Conservation (phyloP, 1,139 yeast species). For the Suhomyces maxii region DNA sequence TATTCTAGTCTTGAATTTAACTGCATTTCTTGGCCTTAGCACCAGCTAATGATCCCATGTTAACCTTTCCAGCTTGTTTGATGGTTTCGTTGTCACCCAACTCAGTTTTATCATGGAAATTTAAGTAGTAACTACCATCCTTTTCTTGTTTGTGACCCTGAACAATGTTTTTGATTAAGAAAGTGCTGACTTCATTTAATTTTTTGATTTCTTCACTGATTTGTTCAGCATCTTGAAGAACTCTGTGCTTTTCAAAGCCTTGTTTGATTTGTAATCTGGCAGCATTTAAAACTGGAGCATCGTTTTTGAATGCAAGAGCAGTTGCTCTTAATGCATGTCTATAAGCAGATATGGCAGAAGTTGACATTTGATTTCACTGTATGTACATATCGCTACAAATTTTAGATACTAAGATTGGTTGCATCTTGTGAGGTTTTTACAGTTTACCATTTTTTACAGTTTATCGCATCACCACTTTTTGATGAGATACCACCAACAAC, state of each 20-base stretch:
- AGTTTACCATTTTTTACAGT: neutral
- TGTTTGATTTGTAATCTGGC: slow-evolving; percentile 66
- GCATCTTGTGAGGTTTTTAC: neutral
- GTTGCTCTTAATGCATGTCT: slow-evolving; percentile 74
- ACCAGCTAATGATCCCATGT: slow-evolving; percentile 47
- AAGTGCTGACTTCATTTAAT: slow-evolving; percentile 66
- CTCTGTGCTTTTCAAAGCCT: slow-evolving; percentile 48
- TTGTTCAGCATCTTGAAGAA: slow-evolving; percentile 32
- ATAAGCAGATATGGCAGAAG: slow-evolving; percentile 51
- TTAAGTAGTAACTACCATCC: slow-evolving; percentile 48
- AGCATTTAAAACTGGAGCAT: slow-evolving; percentile 52
- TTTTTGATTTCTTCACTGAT: slow-evolving; percentile 56
- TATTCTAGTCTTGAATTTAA: slow-evolving; percentile 4
- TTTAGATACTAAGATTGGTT: no score
- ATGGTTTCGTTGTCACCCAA: slow-evolving; percentile 80
- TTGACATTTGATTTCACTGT: slow-evolving; percentile 4
- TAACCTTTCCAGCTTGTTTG: slow-evolving; percentile 31
- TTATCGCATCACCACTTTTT: neutral
- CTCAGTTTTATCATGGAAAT: slow-evolving; percentile 80
- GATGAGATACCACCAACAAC: no score
- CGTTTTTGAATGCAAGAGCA: slow-evolving; percentile 61
- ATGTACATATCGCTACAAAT: no score
- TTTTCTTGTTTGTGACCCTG: slow-evolving; percentile 64
- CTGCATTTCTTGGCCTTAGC: slow-evolving; percentile 30
- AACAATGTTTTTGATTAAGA: slow-evolving; percentile 73